A percentile compares a stretch with the other conserved stretches of the same genome.
Conservation (phyloP, 768 basidiomycete genomes). For the Termitomyces heimii region DNA sequence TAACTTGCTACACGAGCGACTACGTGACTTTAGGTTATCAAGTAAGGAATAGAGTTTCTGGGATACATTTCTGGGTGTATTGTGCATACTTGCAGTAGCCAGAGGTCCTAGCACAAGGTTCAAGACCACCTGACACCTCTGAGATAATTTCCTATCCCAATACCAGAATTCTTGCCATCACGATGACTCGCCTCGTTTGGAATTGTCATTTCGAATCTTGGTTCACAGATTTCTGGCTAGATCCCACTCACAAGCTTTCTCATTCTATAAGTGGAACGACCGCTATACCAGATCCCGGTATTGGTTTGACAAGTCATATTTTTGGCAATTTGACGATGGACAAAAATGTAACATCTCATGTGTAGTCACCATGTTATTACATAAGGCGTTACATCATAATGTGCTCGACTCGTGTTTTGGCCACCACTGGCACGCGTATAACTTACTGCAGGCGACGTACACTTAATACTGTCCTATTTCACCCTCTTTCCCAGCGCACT, state of each 20-base stretch:
- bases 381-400: neutral
- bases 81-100: no score
- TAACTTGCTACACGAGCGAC: no score
- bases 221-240: neutral
- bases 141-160: neutral
- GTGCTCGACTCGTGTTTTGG: neutral
- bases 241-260: no score
- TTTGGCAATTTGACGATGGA: neutral
- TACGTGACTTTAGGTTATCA: neutral
- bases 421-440: neutral
- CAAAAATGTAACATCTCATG: neutral
- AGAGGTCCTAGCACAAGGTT: no score
- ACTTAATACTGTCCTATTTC: neutral
- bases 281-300: no score
- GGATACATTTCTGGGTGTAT: neutral
- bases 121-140: neutral
- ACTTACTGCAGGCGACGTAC: conserved; percentile 3
- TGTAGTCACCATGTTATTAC: neutral
- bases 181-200: neutral
- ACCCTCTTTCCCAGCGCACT: neutral
- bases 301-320: neutral
- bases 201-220: neutral
- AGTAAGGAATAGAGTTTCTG: neutral
- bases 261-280: no score
- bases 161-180: neutral